Evolutionary conservation across 352 stramenopile species (phyloP), one percentile per base, ranked within the genome.

Genomic region (Aphanomyces astaci): DNA sequence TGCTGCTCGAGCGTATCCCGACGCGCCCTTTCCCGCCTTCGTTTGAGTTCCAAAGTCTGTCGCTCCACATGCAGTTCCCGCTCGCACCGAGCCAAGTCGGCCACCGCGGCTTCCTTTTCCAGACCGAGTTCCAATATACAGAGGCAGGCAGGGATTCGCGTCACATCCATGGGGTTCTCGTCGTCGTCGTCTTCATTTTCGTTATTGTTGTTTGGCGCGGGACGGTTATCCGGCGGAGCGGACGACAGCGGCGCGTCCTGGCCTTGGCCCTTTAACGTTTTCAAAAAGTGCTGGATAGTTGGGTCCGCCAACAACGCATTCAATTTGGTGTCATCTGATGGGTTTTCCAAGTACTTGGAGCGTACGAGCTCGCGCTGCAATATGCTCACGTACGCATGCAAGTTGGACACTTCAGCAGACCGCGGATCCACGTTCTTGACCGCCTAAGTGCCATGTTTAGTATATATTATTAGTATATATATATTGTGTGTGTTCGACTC

Each of bases 371-470:
- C 87, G 49, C 78, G 79, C 10, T 79, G 80, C 1, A 95, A 63
- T 15, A 95, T 48, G 3, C 79, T 70, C 45, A 89, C 88, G 22
- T 90, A 79, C 0, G 84, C 79, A 55, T 88, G 87, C 32, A 91
- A 63, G n/a, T 73, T 77, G 22, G 84, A 66, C 0, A 95, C 56
- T 59, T 95, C 84, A 0, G 80, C 83, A 13, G 86, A 90, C 13
- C 81, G 75, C n/a, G 75, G 81, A 73, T 95, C 86, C 32, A 95
- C 81, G 46, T 95, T 95, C 57, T 95, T 95, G 27, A 95, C 77
- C 3, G 87, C 87, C 64, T 71, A n/a, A n/a, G n/a, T n/a, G n/a
- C n/a, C n/a, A n/a, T n/a, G n/a, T n/a, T n/a, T n/a, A n/a, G n/a
- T n/a, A n/a, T n/a, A n/a, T n/a, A n/a, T n/a, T n/a, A n/a, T n/a